Base-by-base conservation (phyloP, 1,284 basidiomycete species). In the Phenoliferia sp. region DNA sequence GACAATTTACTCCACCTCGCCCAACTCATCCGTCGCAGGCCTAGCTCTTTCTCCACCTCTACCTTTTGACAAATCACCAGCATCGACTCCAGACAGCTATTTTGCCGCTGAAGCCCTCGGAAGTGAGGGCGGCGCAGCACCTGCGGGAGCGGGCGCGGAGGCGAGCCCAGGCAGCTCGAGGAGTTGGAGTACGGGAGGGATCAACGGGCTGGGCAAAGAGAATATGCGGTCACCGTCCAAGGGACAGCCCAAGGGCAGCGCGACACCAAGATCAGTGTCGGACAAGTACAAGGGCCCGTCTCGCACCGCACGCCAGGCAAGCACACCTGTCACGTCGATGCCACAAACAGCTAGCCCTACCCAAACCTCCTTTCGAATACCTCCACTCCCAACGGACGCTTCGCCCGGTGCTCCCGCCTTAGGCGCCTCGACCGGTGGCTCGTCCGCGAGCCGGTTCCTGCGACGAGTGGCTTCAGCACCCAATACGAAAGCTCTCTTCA, bases 401-500 rank as follows among this genome's bases (percentile, higher is more conserved):
- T 39, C 48, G 9, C 26, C 32, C 1, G 22, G 48, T n/a, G 48
- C 17, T 19, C 48, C 9, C 9, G 48, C 48, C 48, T 22, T 6
- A 52, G 7, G 9, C 7, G 9, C 44, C 48, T 3, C 39, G 3
- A 3, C 26, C 59, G 16, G 44, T 22, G 34, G 5, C 33, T 55
- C 52, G 16, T 62, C 61, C 1, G 35, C 54, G 4, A 32, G 39
- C 3, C 87, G 92, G 34, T 93, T 96, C 80, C 87, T 99, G 50
- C 88, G 95, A 61, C 87, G 95, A 50, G 95, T 98, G 56, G 93
- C 94, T 1, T 96, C 93, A 29, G 94, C 94, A 2, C 95, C 95
- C 2, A 98, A 98, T 78, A 89, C 93, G 59, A 99, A 98, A 79
- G 89, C 89, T 54, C 83, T 97, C 28, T 94, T 95, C 73, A 66